Evolutionary conservation across 2,329 filamentous ascomycete species (phyloP).

Genomic region (Monosporascus sp.): DNA sequence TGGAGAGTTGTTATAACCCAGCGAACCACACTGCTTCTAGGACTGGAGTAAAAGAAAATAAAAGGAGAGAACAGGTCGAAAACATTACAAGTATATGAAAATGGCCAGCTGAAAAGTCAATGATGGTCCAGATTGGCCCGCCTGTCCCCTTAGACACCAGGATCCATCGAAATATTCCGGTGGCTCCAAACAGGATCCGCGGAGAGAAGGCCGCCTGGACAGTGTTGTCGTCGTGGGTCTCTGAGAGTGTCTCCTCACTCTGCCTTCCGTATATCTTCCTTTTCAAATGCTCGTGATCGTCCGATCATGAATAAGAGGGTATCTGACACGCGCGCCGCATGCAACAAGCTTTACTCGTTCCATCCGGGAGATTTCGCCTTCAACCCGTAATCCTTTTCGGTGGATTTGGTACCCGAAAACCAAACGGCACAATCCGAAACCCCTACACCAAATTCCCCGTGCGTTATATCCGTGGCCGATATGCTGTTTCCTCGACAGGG

Average conservation of each 20-base stretch:
- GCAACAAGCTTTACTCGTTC: conserved; percentile 23
- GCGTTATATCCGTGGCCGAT: conserved; percentile 7
- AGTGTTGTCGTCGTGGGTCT: conserved; percentile 17
- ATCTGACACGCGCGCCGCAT: conserved; percentile 25
- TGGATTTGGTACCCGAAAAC: background rate
- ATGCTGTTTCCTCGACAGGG: background rate
- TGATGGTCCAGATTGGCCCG: conserved; percentile 18
- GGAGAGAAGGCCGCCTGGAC: conserved; percentile 16
- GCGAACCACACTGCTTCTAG: conserved; percentile 15
- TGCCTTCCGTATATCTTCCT: conserved; percentile 12
- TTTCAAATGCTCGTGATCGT: conserved; percentile 23
- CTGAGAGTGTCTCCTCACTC: conserved; percentile 11
- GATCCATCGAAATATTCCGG: conserved; percentile 19
- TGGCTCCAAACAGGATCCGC: conserved; percentile 14
- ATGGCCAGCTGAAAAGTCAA: conserved; percentile 23
- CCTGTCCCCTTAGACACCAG: conserved; percentile 12
- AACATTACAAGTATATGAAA: conserved; percentile 27
- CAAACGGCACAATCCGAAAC: background rate
- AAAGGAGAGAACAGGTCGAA: conserved; percentile 20
- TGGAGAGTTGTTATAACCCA: conserved; percentile 3
- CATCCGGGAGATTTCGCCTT: conserved; percentile 17
- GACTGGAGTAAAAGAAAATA: conserved; percentile 16
- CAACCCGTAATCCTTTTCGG: conserved; percentile 4
- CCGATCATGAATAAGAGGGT: conserved; percentile 20
- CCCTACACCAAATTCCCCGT: conserved; percentile 9